Conservation (phyloP, 768 basidiomycete genomes). For the Saitozyma sp. region DNA sequence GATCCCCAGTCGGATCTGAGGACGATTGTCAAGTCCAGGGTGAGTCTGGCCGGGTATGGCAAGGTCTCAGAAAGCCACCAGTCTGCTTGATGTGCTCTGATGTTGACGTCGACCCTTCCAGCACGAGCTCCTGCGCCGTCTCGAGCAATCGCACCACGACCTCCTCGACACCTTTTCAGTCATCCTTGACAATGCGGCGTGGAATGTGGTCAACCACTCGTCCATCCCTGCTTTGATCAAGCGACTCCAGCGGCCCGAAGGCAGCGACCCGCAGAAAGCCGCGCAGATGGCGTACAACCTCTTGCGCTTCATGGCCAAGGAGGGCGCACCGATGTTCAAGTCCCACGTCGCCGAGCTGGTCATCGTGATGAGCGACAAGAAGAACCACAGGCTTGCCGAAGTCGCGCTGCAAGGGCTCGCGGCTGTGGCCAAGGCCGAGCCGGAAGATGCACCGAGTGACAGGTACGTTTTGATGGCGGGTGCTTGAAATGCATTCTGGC, state of each 20-base stretch:
- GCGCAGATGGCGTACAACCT: constrained; percentile 25
- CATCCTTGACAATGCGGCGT: constrained; percentile 69
- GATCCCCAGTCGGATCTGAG: constrained; percentile 83
- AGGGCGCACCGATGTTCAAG: constrained; percentile 70
- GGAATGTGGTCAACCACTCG: constrained; percentile 78
- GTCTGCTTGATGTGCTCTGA: not conserved
- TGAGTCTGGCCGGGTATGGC: constrained; percentile 50
- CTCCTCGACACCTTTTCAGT: constrained; percentile 67
- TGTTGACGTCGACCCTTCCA: constrained; percentile 44
- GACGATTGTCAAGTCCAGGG: constrained; percentile 72
- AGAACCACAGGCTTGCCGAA: constrained; percentile 61
- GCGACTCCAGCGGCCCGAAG: constrained; percentile 53
- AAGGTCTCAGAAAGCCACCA: not conserved
- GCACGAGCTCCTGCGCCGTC: constrained; percentile 74
- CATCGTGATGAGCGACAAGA: constrained; percentile 67
- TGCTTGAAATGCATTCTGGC: not conserved
- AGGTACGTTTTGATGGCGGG: constrained; percentile 57
- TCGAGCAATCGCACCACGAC: constrained; percentile 68
- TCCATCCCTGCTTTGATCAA: constrained; percentile 78
- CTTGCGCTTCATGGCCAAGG: constrained; percentile 65
- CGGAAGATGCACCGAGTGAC: constrained; percentile 62
- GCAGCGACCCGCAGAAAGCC: constrained; percentile 12
- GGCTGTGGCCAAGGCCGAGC: constrained; percentile 64
- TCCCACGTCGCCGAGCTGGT: constrained; percentile 72
- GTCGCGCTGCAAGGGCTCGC: constrained; percentile 75